Evolutionary conservation across 2,329 filamentous ascomycete species (phyloP), one percentile per base, ranked within the genome.

Genomic region (Hypoxylon sp.): DNA sequence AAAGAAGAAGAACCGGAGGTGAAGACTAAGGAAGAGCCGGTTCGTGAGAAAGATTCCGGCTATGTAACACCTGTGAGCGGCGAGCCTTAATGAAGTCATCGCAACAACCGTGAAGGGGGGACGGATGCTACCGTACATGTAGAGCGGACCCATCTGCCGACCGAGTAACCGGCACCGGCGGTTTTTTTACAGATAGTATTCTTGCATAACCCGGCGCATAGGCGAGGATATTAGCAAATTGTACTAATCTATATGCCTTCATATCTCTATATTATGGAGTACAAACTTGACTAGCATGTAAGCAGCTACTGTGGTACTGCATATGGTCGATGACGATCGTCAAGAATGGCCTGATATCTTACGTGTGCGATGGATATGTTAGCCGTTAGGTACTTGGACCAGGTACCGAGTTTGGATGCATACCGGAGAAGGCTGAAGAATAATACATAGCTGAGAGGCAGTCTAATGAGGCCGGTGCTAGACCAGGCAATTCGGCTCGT

Each of bases 51-150:
- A 45, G 74, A 75, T 53, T 75, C 72, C 1, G 75, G 75, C 17
- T 76, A 76, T 30, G 74, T 52, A 2, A 75, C 73, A 19, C 74
- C 74, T 7, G 30, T 61, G 2, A 74, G 68, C 60, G 67, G 60
- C 28, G 74, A 74, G 28, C 60, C 65, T n/a, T 75, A 46, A 56
- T 48, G 56, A 51, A 41, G 52, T 19, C n/a, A 32, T 45, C 23
- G 21, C 17, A 57, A 30, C 43, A 13, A 30, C 19, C n/a, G 7
- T 34, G n/a, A 34, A 14, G 28, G 23, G 32, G 13, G 23, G 9
- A 45, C 30, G 21, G 32, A 28, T 43, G 41, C 34, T 41, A 17
- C 34, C 32, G 36, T 41, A 53, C 43, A 5, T 51, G 25, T 14
- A 30, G 41, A 43, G 34, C 34, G 46, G 56, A 34, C 41, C 21